These are phyloP conservation scores for Neonectria ditissima DNA, from an alignment of 2,329 filamentous ascomycete species.

Conservation along the genomic window DNA sequence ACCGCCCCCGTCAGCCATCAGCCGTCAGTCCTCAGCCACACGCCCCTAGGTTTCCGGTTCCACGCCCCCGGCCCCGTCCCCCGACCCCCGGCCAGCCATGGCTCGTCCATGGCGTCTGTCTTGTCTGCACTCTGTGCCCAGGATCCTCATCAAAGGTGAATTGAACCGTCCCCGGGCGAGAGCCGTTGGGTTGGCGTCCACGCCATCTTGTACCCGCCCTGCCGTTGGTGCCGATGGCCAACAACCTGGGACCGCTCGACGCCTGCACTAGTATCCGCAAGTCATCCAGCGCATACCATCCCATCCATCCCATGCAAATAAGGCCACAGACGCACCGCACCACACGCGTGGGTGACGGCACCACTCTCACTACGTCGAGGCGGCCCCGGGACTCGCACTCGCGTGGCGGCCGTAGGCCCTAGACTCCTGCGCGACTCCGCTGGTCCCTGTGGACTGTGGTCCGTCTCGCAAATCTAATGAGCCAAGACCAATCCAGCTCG, in stretches of 20 bases:
- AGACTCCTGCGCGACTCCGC: slow-evolving; percentile 32
- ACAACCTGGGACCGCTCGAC: slow-evolving; percentile 41
- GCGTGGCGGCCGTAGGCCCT: slow-evolving; percentile 31
- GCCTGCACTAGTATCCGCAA: slow-evolving; percentile 45
- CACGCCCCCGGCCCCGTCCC: slow-evolving; percentile 42
- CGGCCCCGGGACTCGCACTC: slow-evolving; percentile 38
- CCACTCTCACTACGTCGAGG: slow-evolving; percentile 31
- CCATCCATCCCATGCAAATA: slow-evolving; percentile 40
- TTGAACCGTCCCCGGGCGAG: slow-evolving; percentile 30
- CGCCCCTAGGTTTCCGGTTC: slow-evolving; percentile 25
- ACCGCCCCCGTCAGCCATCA: slow-evolving; percentile 34
- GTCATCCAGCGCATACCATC: slow-evolving; percentile 41
- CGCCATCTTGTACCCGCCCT: slow-evolving; percentile 41
- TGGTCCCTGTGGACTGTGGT: slow-evolving; percentile 32
- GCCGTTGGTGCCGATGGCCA: slow-evolving; percentile 43
- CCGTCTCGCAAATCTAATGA: slow-evolving; percentile 44
- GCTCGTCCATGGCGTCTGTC: slow-evolving; percentile 31
- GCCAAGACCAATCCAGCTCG: slow-evolving; percentile 37
- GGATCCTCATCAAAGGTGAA: slow-evolving; percentile 38
- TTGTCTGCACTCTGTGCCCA: slow-evolving; percentile 32
- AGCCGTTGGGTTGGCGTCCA: slow-evolving; percentile 43
- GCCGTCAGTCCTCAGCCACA: slow-evolving; percentile 39
- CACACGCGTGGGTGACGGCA: slow-evolving; percentile 44
- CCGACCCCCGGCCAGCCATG: slow-evolving; percentile 40
- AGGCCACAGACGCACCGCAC: slow-evolving; percentile 42